Evolutionary conservation across 2,329 filamentous ascomycete genomes (phyloP).

Genomic region (Xylariaceae sp.): DNA sequence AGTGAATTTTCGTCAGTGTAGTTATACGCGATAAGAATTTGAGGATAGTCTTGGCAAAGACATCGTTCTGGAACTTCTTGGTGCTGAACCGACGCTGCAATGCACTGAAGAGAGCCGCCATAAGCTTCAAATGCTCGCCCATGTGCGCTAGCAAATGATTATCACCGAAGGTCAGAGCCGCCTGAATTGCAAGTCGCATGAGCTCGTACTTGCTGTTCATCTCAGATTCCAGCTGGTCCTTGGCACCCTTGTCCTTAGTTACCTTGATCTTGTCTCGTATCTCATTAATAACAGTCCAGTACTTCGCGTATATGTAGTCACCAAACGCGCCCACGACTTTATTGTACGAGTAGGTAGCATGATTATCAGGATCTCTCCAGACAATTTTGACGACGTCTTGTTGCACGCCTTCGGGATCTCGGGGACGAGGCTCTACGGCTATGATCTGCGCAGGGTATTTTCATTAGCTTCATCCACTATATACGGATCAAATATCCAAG

Average conservation of each 20-base stretch:
- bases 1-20: constrained; percentile 54
- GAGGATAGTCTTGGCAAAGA: constrained; percentile 51
- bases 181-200: constrained; percentile 48
- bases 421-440: constrained; percentile 13
- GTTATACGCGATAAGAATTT: constrained; percentile 57
- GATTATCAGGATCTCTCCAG: constrained; percentile 16
- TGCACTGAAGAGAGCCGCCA: constrained; percentile 49
- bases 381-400: constrained; percentile 25
- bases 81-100: constrained; percentile 51
- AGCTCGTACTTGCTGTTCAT: constrained; percentile 43
- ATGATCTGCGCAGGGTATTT: constrained; percentile 11
- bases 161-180: constrained; percentile 51
- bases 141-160: constrained; percentile 53
- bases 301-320: constrained; percentile 12
- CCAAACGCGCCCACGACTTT: constrained; percentile 13
- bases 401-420: constrained; percentile 19
- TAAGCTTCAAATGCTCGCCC: constrained; percentile 52
- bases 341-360: not conserved
- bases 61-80: constrained; percentile 46
- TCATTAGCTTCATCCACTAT: not conserved
- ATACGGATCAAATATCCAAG: too few species aligned
- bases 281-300: constrained; percentile 44
- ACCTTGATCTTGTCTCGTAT: constrained; percentile 32
- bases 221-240: constrained; percentile 30
- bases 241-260: constrained; percentile 4